phyloP scores from a whole-genome alignment of 75 land plant species.

The Azolla pinnata region DNA sequence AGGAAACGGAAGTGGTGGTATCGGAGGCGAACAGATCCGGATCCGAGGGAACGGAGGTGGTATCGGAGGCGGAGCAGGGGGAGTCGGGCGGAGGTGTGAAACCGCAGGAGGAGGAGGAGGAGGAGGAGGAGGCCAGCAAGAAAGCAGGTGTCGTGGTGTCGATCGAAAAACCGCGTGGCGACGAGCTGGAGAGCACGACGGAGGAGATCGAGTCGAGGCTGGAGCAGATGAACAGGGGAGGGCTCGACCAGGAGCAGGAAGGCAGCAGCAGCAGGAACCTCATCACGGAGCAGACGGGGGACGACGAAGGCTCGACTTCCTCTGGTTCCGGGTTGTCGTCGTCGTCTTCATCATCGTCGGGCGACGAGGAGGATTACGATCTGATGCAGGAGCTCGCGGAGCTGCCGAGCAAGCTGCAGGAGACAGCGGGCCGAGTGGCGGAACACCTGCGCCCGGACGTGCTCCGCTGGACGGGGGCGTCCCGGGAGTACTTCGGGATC shows the following conservation, averaged over 20 bases:
- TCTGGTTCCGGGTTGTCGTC: too few relatives aligned
- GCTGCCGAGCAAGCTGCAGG: conserved; percentile 43
- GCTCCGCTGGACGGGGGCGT: conserved; percentile 37
- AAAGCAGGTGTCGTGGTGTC: not conserved
- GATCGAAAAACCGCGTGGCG: too few relatives aligned
- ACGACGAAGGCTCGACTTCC: not conserved
- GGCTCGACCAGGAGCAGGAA: not conserved
- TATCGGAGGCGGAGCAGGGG: not conserved
- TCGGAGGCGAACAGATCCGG: too few relatives aligned
- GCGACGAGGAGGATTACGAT: conserved; percentile 33
- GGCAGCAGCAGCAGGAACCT: not conserved
- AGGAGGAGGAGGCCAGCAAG: not conserved
- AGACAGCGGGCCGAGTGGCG: conserved; percentile 23
- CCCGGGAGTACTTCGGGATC: conserved; percentile 38
- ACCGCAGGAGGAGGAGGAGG: conserved; percentile 5
- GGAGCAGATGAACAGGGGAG: not conserved
- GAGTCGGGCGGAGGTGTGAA: not conserved
- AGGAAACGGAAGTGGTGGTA: too few relatives aligned
- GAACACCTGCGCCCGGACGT: conserved; percentile 37
- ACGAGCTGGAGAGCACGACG: not conserved
- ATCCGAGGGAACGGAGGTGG: too few relatives aligned
- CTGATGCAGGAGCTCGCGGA: conserved; percentile 49
- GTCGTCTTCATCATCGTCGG: not conserved
- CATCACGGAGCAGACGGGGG: not conserved
- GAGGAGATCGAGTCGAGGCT: conserved; percentile 2